Evolutionary conservation across 805 yeast genomes (phyloP).

Genomic region (Candida glaebosa): DNA sequence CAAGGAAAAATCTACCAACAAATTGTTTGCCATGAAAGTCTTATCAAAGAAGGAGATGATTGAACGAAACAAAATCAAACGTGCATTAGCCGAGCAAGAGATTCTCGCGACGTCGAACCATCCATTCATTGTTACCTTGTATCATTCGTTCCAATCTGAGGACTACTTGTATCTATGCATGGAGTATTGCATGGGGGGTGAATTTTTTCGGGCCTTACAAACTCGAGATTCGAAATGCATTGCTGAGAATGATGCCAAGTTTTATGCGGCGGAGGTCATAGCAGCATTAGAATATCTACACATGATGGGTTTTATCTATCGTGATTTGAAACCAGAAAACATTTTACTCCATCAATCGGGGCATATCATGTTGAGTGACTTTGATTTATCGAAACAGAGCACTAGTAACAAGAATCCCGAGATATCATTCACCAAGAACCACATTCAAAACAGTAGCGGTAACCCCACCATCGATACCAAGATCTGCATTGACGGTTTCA

Average conservation of each 20-base stretch:
- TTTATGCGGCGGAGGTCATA: slow-evolving; percentile 94
- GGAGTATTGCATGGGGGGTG: slow-evolving; percentile 99
- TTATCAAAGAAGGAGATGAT: slow-evolving; percentile 90
- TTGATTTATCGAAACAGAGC: slow-evolving; percentile 89
- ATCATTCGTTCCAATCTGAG: slow-evolving; percentile 94
- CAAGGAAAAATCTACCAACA: slow-evolving; percentile 69
- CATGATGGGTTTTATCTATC: slow-evolving; percentile 93
- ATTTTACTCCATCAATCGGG: slow-evolving; percentile 94
- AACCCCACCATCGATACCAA: slow-evolving; percentile 82
- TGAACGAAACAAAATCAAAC: slow-evolving; percentile 86
- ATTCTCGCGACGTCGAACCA: slow-evolving; percentile 93
- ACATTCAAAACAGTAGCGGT: slow-evolving; percentile 23
- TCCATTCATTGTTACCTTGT: slow-evolving; percentile 93
- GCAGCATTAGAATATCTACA: slow-evolving; percentile 96
- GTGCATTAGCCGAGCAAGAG: slow-evolving; percentile 96
- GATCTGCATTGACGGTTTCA: slow-evolving; percentile 90
- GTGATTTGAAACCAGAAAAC: slow-evolving; percentile 96
- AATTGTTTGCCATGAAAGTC: slow-evolving; percentile 89
- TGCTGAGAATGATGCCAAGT: slow-evolving; percentile 82
- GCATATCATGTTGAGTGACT: slow-evolving; percentile 96
- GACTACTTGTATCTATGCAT: slow-evolving; percentile 89
- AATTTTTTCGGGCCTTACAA: slow-evolving; percentile 92
- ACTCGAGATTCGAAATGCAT: slow-evolving; percentile 85
- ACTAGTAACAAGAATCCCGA: slow-evolving; percentile 75
- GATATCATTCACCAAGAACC: slow-evolving; percentile 40